Evolutionary conservation across 257 asterid species (phyloP).

Genomic region (Prunella vulgaris): DNA sequence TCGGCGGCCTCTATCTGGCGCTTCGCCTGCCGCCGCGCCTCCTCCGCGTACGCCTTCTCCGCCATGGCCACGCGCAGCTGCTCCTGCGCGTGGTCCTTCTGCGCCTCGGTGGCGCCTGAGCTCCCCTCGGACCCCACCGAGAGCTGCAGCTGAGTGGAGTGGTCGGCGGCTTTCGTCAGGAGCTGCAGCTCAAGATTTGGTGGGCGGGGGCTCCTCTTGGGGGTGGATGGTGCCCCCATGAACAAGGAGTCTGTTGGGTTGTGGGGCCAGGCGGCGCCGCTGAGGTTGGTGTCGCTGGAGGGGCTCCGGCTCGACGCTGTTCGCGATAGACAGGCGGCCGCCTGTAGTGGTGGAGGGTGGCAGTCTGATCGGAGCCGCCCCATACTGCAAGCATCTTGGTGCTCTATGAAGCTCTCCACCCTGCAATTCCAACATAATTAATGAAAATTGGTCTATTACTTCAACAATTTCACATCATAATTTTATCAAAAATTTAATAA

Average conservation of each 20-base stretch:
- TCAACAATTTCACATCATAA: too few relatives aligned
- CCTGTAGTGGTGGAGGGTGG: conserved; percentile 29
- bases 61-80: conserved; percentile 45
- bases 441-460: not conserved
- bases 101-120: conserved; percentile 29
- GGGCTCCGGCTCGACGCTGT: conserved; percentile 64
- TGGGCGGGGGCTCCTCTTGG: not conserved
- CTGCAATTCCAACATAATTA: conserved; percentile 18
- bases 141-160: conserved; percentile 41
- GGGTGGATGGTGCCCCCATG: not conserved
- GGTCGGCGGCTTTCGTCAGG: conserved; percentile 28
- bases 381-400: conserved; percentile 57
- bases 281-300: conserved; percentile 30
- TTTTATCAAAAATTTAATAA: too few relatives aligned
- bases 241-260: conserved; percentile 10
- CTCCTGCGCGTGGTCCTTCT: conserved; percentile 16
- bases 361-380: conserved; percentile 42
- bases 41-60: conserved; percentile 71
- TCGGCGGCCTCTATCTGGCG: conserved; percentile 74
- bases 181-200: conserved; percentile 70
- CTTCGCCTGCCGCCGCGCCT: conserved; percentile 58
- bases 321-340: conserved; percentile 40
- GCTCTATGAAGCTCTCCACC: conserved; percentile 80
- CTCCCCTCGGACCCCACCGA: conserved; percentile 31
- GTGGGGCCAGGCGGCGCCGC: conserved; percentile 24